Evolutionary conservation across 257 asterid species (phyloP).

Genomic region (Anisodus tanguticus): DNA sequence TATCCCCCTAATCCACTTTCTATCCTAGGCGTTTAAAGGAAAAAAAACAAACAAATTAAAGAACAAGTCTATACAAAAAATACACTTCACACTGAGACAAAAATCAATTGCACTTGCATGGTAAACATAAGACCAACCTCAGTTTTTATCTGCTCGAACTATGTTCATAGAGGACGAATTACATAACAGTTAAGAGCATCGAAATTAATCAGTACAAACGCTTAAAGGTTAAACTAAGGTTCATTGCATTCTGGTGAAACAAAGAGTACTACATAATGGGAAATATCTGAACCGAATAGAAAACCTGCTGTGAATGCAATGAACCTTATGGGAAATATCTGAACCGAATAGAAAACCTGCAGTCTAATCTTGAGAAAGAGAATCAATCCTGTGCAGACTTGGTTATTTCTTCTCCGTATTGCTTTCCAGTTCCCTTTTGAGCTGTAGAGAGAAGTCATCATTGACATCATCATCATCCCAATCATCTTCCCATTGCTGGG

Average conservation of each 20-base stretch:
- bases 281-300: background rate
- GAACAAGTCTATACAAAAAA: background rate
- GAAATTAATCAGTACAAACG: background rate
- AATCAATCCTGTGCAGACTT: background rate
- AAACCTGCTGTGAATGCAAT: too few relatives aligned
- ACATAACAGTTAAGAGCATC: background rate
- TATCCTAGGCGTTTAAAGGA: too few relatives aligned
- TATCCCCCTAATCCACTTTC: too few relatives aligned
- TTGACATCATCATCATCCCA: slow-evolving; percentile 46
- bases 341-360: background rate
- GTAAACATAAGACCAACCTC: background rate
- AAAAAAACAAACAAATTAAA: too few relatives aligned
- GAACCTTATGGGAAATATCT: background rate
- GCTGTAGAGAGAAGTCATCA: slow-evolving; percentile 42
- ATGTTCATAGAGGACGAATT: background rate
- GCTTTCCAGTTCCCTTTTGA: slow-evolving; percentile 38
- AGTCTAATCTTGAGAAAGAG: background rate
- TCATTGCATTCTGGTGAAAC: background rate
- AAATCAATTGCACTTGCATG: background rate
- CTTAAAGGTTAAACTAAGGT: background rate
- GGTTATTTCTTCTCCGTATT: slow-evolving; percentile 27
- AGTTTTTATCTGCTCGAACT: background rate
- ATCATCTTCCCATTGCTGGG: slow-evolving; percentile 44
- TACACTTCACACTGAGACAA: background rate
- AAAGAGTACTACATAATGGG: slow-evolving; percentile 6